A percentile compares a stretch with the other conserved stretches of the same genome.
Evolutionary conservation across 2,329 filamentous ascomycete species (phyloP).

Genomic region (Penicillium sp.): DNA sequence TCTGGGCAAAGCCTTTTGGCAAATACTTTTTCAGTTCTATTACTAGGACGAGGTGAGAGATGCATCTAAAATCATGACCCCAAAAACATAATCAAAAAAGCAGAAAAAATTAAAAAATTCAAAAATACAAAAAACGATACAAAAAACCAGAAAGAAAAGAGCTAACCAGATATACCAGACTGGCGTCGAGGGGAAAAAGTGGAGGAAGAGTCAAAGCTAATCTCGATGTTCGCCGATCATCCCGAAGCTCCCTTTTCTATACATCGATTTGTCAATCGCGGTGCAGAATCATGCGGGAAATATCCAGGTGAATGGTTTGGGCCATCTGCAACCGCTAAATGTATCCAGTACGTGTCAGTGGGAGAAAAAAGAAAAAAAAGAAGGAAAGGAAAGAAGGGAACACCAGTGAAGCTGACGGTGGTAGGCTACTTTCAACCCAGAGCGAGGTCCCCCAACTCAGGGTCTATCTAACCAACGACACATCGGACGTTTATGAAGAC

Average conservation of each 20-base stretch:
- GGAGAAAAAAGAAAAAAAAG: too few species aligned
- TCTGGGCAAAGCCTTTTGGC: constrained; percentile 89
- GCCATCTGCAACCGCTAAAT: constrained; percentile 87
- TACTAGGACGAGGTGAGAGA: constrained; percentile 63
- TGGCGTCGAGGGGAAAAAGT: constrained; percentile 61
- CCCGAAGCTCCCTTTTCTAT: constrained; percentile 82
- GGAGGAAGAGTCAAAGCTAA: constrained; percentile 58
- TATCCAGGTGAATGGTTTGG: constrained; percentile 98
- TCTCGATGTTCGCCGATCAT: constrained; percentile 80
- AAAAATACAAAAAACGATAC: neutral
- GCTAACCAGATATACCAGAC: constrained; percentile 41
- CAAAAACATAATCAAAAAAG: neutral
- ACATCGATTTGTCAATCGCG: constrained; percentile 84
- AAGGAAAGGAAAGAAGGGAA: too few species aligned
- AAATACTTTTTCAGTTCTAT: constrained; percentile 66
- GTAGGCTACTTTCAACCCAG: constrained; percentile 64
- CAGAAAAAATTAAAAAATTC: neutral
- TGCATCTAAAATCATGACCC: too few species aligned
- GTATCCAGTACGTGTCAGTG: constrained; percentile 64
- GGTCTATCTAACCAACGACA: constrained; percentile 83
- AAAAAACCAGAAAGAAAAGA: neutral
- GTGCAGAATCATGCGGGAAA: constrained; percentile 78
- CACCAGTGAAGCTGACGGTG: constrained; percentile 6
- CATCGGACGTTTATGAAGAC: constrained; percentile 87
- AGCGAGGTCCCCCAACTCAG: constrained; percentile 55